Conservation (phyloP, 106 monocot species). For the Dioscorea alata region DNA sequence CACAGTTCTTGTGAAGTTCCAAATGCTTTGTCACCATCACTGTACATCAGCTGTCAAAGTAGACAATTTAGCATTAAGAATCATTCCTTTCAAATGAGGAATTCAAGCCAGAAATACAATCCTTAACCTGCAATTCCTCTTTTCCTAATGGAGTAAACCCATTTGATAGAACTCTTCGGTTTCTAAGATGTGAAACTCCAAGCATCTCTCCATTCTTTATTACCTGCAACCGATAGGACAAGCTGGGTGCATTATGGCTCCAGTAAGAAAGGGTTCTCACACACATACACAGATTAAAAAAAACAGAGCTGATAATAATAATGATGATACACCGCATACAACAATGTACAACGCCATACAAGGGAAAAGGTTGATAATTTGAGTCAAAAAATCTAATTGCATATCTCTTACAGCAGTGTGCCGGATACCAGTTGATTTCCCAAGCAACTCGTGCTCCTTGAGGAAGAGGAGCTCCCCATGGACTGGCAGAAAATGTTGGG, state of each 20-base stretch:
- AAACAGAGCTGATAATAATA: neutral
- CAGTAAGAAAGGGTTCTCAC: neutral
- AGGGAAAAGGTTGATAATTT: neutral
- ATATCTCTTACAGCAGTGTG: conserved; percentile 80
- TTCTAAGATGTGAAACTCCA: conserved; percentile 98
- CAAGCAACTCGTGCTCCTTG: conserved; percentile 98
- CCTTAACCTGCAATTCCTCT: conserved; percentile 72
- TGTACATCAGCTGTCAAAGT: conserved; percentile 81
- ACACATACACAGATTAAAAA: too few relatives aligned
- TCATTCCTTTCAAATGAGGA: neutral
- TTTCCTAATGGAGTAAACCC: conserved; percentile 80
- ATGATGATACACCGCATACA: neutral
- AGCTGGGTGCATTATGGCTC: neutral
- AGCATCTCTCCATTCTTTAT: conserved; percentile 99
- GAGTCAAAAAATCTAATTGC: neutral
- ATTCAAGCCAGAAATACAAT: conserved; percentile 2
- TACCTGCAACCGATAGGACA: conserved; percentile 42
- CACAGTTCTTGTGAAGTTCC: conserved; percentile 90
- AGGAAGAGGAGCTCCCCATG: conserved; percentile 98
- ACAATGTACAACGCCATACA: neutral
- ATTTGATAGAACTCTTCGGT: conserved; percentile 91
- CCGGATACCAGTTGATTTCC: conserved; percentile 82
- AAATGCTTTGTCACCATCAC: conserved; percentile 98
- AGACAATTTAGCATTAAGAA: conserved; percentile 7
- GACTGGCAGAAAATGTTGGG: conserved; percentile 94